phyloP scores from a whole-genome alignment of 192 early-diverging fungal species.

The Umbelopsis vinacea region DNA sequence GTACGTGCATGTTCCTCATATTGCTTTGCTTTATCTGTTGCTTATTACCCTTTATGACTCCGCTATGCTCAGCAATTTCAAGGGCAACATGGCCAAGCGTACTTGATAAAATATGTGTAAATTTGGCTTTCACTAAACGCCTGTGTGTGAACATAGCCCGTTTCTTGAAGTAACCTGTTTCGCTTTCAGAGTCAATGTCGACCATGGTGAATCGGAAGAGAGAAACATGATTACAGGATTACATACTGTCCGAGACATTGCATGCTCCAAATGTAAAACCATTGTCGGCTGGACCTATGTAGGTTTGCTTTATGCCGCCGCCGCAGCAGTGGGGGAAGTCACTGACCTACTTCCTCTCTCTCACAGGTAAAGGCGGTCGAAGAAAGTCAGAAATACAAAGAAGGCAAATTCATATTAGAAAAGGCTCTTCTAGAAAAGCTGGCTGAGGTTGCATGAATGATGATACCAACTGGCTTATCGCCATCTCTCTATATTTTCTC shows the following conservation, averaged over 20 bases:
- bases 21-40: not conserved
- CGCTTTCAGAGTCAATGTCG: conserved; percentile 32
- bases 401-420: conserved; percentile 45
- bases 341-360: not conserved
- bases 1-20: conserved; percentile 5
- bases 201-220: conserved; percentile 28
- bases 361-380: conserved; percentile 38
- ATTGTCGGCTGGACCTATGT: conserved; percentile 43
- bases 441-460: conserved; percentile 2
- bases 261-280: conserved; percentile 37
- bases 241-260: conserved; percentile 36
- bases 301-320: not conserved
- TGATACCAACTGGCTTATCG: not conserved
- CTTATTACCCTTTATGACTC: not conserved
- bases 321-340: no score
- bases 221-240: conserved; percentile 36
- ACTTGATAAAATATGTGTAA: conserved; percentile 23
- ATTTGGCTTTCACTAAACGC: not conserved
- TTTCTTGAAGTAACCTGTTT: not conserved
- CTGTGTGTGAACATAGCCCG: no score
- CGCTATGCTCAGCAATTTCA: conserved; percentile 31
- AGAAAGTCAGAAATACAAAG: conserved; percentile 40
- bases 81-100: conserved; percentile 39
- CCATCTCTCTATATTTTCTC: not conserved
- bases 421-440: conserved; percentile 25